Conservation (phyloP, 2,329 filamentous ascomycete species). For the Aspergillus tubingensis region DNA sequence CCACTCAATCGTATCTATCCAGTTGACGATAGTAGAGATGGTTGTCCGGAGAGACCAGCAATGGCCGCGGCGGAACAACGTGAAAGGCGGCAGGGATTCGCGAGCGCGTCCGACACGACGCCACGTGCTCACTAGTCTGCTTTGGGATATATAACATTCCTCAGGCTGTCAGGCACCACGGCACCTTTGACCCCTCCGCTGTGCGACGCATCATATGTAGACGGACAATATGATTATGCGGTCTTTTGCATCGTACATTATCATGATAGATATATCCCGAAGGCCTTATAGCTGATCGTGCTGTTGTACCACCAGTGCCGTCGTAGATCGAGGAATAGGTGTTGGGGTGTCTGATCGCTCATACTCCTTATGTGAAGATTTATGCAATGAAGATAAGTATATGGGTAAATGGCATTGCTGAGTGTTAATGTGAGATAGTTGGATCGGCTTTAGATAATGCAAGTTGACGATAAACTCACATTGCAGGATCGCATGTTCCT, state of each 20-base stretch:
- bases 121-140: conserved; percentile 19
- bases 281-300: background rate
- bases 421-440: no score
- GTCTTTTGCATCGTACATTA: background rate
- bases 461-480: no score
- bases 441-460: no score
- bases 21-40: background rate
- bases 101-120: conserved; percentile 14
- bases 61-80: background rate
- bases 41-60: background rate
- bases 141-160: conserved; percentile 24
- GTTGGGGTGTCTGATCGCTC: no score
- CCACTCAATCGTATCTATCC: background rate
- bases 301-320: no score
- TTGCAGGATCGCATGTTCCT: no score
- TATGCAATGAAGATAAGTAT: no score
- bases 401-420: no score
- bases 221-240: background rate
- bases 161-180: conserved; percentile 19
- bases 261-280: background rate
- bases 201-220: background rate
- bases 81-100: conserved; percentile 9
- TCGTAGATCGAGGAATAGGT: no score
- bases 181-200: no score
- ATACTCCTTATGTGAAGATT: no score